A percentile compares a stretch with the other conserved stretches of the same genome.
Evolutionary conservation across 805 yeast genomes (phyloP).

Genomic region (Cyberlindnera euphorbiae): DNA sequence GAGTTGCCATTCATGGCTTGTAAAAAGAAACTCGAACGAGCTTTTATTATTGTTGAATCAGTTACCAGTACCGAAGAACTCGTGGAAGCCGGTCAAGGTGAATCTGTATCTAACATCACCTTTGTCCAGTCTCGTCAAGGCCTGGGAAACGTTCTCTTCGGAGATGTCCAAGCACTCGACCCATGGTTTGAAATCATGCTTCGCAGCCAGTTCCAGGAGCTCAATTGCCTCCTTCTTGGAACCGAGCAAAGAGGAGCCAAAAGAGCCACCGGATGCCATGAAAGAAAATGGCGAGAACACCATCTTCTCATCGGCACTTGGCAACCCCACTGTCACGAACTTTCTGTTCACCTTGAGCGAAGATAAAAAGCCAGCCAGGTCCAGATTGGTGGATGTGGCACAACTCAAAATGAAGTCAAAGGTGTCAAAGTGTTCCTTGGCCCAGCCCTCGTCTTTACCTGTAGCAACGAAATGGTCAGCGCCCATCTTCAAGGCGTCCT

Average conservation of each 20-base stretch:
- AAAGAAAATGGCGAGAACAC: slow-evolving; percentile 47
- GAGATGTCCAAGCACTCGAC: slow-evolving; percentile 52
- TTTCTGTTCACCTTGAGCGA: slow-evolving; percentile 54
- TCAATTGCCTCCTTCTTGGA: slow-evolving; percentile 60
- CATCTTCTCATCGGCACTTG: slow-evolving; percentile 39
- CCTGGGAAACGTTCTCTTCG: slow-evolving; percentile 48
- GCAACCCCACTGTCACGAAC: slow-evolving; percentile 65
- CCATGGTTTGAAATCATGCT: slow-evolving; percentile 57
- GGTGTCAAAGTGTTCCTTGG: slow-evolving; percentile 25
- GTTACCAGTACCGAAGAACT: slow-evolving; percentile 24
- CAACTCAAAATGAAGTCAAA: slow-evolving; percentile 47
- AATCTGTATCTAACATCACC: slow-evolving; percentile 64
- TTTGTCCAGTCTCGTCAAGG: slow-evolving; percentile 46
- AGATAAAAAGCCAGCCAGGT: slow-evolving; percentile 42
- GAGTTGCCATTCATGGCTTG: no score
- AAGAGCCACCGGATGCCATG: slow-evolving; percentile 42
- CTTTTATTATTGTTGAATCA: no score
- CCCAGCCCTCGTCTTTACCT: slow-evolving; percentile 41
- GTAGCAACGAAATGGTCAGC: slow-evolving; percentile 54
- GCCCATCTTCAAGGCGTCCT: slow-evolving; percentile 45
- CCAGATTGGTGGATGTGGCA: slow-evolving; percentile 44
- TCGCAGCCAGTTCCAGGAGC: slow-evolving; percentile 60
- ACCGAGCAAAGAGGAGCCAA: slow-evolving; percentile 59
- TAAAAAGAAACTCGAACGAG: no score
- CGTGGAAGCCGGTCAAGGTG: slow-evolving; percentile 51